Evolutionary conservation across 1,139 yeast species (phyloP), one percentile per base, ranked within the genome.

Genomic region (Pneumocystis canis): DNA sequence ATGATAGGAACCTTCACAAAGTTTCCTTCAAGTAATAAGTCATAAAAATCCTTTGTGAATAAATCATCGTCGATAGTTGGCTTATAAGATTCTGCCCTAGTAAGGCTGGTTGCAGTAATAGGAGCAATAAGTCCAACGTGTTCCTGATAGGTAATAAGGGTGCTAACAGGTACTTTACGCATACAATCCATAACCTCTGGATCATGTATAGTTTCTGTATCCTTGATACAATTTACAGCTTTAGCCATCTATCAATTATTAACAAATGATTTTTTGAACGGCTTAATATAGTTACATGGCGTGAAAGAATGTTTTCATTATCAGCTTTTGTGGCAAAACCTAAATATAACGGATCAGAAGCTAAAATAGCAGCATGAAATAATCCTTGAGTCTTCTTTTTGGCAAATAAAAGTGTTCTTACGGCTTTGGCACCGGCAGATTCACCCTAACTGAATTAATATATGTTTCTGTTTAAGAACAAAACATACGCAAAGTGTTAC

Each of bases 381-480:
- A 47, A 25, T 25, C 31, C 54, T 3, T 20, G 9, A 7, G 54
- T 25, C 3, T 47, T 11, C 9, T 3, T 2, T 25, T 41, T 47
- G 14, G 31, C 54, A 9, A 6, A 7, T 25, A 47, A 9, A 47
- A 47, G 54, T 20, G 54, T 25, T 25, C 54, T 61, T 39, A 73
- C 72, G 18, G 74, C 69, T 59, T 69, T 69, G 2, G 76, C 74
- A 7, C 78, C 78, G 0, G 78, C 77, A 60, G 73, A 70, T 65
- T 75, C 76, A 20, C 78, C 78, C 69, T 72, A 69, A 7, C 25
- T 20, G 2, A 25, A 47, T 47, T 2, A 47, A 47, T 40, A n/a
- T n/a, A n/a, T n/a, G n/a, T n/a, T n/a, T n/a, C n/a, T n/a, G n/a
- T n/a, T n/a, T n/a, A 11, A 47, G 25, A 47, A 41, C 5, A 47